Evolutionary conservation across 1,284 basidiomycete species (phyloP).

Genomic region (Microbotryum lychnidis-dioicae): DNA sequence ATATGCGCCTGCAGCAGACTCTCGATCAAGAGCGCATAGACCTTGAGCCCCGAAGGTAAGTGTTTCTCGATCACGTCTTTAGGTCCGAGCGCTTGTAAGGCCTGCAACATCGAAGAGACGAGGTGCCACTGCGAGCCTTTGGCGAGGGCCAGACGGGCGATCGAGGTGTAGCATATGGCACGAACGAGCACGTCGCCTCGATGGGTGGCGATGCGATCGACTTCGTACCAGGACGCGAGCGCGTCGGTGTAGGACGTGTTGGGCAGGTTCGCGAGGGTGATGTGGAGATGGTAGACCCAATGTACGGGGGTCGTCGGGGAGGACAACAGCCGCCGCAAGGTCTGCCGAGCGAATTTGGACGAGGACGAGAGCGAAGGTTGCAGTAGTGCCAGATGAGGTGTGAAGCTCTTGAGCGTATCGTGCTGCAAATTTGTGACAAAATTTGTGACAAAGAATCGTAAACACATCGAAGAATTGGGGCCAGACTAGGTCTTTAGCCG

Average conservation of each 20-base stretch:
- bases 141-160: not conserved
- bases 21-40: not conserved
- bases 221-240: not conserved
- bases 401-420: not conserved
- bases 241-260: not conserved
- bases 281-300: not conserved
- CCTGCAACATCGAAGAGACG: not conserved
- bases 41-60: not conserved
- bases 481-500: not conserved
- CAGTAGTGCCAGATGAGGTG: not conserved
- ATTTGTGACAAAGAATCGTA: not conserved
- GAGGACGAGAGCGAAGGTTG: not conserved
- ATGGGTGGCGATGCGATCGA: not conserved
- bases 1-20: not conserved
- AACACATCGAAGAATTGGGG: not conserved
- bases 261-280: not conserved
- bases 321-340: not conserved
- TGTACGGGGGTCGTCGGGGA: not conserved
- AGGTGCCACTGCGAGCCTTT: not conserved
- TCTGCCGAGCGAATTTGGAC: not conserved
- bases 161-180: not conserved
- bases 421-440: not conserved
- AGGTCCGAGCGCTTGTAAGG: too few relatives aligned
- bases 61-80: too few relatives aligned
- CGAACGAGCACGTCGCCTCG: not conserved